A percentile compares a stretch with the other conserved stretches of the same genome.
These are phyloP conservation scores for Phenoliferia sp. DNA, from an alignment of 1,284 basidiomycete species.

Conservation along the genomic window DNA sequence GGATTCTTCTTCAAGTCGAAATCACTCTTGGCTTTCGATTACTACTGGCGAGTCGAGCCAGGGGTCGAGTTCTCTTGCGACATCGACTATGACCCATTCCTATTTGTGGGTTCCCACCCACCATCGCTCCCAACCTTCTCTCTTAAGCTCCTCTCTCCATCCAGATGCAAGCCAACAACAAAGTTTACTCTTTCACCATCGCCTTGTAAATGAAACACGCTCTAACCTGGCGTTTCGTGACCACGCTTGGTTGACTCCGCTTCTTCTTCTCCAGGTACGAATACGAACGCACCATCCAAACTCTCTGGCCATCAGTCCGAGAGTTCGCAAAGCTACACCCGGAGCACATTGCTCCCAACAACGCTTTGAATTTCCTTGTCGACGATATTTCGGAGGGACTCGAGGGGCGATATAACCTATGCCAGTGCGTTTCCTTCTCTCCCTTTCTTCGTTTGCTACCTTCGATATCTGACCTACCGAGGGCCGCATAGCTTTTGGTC, in stretches of 20 bases:
- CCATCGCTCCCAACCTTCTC: neutral
- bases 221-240: neutral
- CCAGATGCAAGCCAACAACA: conserved; percentile 32
- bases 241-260: neutral
- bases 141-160: neutral
- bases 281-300: conserved; percentile 70
- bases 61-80: conserved; percentile 36
- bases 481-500: conserved; percentile 53
- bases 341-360: conserved; percentile 62
- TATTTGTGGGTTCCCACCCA: conserved; percentile 20
- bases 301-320: conserved; percentile 56
- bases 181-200: conserved; percentile 42
- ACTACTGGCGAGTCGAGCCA: conserved; percentile 82
- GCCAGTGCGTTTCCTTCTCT: neutral
- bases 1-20: conserved; percentile 33
- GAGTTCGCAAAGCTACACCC: conserved; percentile 65
- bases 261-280: conserved; percentile 52
- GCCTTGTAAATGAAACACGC: conserved; percentile 39
- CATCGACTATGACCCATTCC: conserved; percentile 37
- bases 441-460: neutral
- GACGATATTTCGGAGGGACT: conserved; percentile 64
- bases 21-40: conserved; percentile 66
- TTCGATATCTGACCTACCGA: neutral
- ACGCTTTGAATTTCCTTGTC: conserved; percentile 67
- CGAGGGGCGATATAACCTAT: conserved; percentile 50